Percentiles rank a stretch among this genome's conserved stretches.
Evolutionary conservation across 2,329 filamentous ascomycete species (phyloP).

Genomic region (Pezicula neosporulosa): DNA sequence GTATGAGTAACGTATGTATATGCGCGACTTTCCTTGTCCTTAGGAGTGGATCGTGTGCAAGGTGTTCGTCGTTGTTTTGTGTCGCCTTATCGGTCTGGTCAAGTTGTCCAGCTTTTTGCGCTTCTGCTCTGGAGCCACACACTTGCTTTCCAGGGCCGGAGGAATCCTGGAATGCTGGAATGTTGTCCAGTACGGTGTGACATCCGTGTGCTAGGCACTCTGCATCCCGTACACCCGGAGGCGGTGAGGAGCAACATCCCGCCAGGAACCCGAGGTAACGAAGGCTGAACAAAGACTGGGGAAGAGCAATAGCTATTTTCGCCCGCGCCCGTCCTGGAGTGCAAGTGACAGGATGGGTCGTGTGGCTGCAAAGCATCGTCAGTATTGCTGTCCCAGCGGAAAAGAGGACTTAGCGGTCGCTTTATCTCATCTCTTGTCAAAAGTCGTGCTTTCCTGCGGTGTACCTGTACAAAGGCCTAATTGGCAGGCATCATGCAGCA

Average conservation of each 20-base stretch:
- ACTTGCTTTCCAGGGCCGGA: too few relatives aligned
- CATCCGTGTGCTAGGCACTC: not conserved
- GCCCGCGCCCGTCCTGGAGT: not conserved
- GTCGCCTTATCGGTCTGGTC: not conserved
- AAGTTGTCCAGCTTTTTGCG: too few relatives aligned
- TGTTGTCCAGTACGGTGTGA: not conserved
- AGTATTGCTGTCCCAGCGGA: not conserved
- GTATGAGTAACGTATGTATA: slow-evolving; percentile 21
- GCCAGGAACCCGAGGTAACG: slow-evolving; percentile 2
- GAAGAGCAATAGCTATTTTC: not conserved
- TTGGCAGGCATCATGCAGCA: too few relatives aligned
- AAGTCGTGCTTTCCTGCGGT: too few relatives aligned
- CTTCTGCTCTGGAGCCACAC: too few relatives aligned
- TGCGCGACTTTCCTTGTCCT: not conserved
- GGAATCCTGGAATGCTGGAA: too few relatives aligned
- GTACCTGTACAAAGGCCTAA: too few relatives aligned
- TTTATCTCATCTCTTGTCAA: too few relatives aligned
- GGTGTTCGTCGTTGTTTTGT: not conserved
- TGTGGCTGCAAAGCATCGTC: not conserved
- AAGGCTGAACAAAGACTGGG: not conserved
- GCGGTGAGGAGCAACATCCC: slow-evolving; percentile 3
- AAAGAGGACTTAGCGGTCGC: too few relatives aligned
- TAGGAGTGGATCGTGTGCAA: not conserved
- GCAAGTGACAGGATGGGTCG: not conserved
- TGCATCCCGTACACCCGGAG: too few relatives aligned